These are phyloP conservation scores for Linaria vulgaris DNA, from an alignment of 257 asterid genomes.

Conservation along the genomic window DNA sequence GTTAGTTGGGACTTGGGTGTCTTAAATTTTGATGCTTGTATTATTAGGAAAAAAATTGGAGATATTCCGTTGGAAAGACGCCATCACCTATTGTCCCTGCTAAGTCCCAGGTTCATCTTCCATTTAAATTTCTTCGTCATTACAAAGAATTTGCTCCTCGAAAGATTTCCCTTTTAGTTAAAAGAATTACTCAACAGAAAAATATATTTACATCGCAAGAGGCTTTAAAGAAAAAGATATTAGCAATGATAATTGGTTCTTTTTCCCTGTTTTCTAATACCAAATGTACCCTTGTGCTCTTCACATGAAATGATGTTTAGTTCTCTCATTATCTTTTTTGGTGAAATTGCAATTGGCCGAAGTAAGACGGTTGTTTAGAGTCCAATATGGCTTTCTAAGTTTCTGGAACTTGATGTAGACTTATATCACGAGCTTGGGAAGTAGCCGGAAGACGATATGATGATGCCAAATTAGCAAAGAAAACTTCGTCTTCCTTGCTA, in stretches of 20 bases:
- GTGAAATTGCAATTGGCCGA: background rate
- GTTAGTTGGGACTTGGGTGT: too few relatives aligned
- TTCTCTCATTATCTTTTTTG: background rate
- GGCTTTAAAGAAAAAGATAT: too few relatives aligned
- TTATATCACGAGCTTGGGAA: constrained; percentile 79
- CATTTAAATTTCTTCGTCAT: constrained; percentile 1
- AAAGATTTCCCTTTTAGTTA: background rate
- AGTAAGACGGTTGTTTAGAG: background rate
- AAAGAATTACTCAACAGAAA: background rate
- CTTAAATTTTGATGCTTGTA: constrained; percentile 14
- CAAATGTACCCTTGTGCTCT: background rate
- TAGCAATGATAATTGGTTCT: too few relatives aligned
- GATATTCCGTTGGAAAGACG: constrained; percentile 83
- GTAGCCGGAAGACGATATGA: constrained; percentile 69
- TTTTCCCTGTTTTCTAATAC: too few relatives aligned
- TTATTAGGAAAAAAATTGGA: constrained; percentile 78
- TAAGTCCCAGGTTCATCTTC: constrained; percentile 56
- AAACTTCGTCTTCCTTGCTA: constrained; percentile 57
- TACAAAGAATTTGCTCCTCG: background rate
- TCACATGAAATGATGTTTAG: background rate
- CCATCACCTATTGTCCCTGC: constrained; percentile 53
- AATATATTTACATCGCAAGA: too few relatives aligned
- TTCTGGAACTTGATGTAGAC: constrained; percentile 42
- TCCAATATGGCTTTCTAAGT: background rate
- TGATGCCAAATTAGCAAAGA: constrained; percentile 62